Evolutionary conservation across 352 stramenopile genomes (phyloP).

Genomic region (Discostella stelligera): DNA sequence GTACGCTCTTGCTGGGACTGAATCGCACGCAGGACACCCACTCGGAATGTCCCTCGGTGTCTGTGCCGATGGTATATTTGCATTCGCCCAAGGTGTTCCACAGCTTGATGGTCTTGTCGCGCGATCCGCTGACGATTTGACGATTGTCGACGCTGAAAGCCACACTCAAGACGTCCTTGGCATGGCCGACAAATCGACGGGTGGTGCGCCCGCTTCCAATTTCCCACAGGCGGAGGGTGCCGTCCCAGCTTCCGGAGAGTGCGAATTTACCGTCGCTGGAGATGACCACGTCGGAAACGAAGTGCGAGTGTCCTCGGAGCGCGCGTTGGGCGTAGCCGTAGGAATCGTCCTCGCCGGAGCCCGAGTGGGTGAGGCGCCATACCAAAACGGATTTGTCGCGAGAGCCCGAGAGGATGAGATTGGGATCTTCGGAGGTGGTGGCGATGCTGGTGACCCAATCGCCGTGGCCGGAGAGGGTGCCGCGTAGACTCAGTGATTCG

Average conservation of each 20-base stretch:
- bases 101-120: constrained; percentile 99
- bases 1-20: constrained; percentile 90
- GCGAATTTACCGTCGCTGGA: constrained; percentile 98
- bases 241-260: constrained; percentile 98
- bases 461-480: constrained; percentile 83
- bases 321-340: constrained; percentile 97
- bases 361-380: constrained; percentile 85
- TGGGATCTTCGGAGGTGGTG: constrained; percentile 98
- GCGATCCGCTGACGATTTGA: constrained; percentile 98
- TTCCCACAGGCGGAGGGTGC: constrained; percentile 99
- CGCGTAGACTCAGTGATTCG: constrained; percentile 85
- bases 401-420: constrained; percentile 97
- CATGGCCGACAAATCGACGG: constrained; percentile 98
- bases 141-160: constrained; percentile 99
- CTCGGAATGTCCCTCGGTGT: constrained; percentile 97
- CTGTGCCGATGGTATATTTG: constrained; percentile 95
- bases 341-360: constrained; percentile 70
- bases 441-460: constrained; percentile 93
- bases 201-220: constrained; percentile 98
- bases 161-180: constrained; percentile 99
- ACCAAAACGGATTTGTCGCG: constrained; percentile 98
- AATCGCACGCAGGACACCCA: constrained; percentile 99
- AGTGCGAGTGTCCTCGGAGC: constrained; percentile 98
- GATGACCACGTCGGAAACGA: constrained; percentile 99
- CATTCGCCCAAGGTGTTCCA: constrained; percentile 99